A percentile compares a stretch with the other conserved stretches of the same genome.
Conservation (phyloP, 495 filamentous ascomycete genomes). For the Pyrenula aspistea region DNA sequence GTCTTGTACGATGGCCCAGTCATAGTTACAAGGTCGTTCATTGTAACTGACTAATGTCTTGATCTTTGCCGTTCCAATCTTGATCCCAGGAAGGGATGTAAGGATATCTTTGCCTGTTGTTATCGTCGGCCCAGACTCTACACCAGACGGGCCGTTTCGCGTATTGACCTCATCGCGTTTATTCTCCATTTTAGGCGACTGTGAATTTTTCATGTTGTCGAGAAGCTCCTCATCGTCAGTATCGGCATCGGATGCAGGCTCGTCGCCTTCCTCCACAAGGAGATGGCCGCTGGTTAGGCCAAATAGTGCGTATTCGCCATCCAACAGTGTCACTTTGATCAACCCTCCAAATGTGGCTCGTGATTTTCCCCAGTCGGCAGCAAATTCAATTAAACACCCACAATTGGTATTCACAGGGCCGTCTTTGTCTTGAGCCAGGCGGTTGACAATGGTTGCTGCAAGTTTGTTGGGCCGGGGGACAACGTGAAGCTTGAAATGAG, state of each 20-base stretch:
- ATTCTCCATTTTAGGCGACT: background rate
- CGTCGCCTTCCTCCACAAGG: background rate
- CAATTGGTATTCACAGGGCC: background rate
- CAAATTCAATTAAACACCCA: background rate
- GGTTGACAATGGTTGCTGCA: slow-evolving; percentile 1
- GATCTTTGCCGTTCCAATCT: background rate
- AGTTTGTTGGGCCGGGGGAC: slow-evolving; percentile 4
- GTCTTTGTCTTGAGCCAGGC: background rate
- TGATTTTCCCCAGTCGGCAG: background rate
- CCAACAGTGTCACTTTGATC: slow-evolving; percentile 5
- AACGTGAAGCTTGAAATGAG: slow-evolving; percentile 8
- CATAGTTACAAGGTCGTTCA: background rate
- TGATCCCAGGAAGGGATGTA: background rate
- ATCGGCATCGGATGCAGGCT: background rate
- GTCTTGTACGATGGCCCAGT: background rate
- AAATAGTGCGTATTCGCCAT: background rate
- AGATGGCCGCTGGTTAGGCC: background rate
- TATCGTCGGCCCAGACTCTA: background rate
- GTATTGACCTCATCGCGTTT: background rate
- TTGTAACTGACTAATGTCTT: background rate
- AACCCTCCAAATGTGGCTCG: slow-evolving; percentile 9
- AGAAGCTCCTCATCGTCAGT: background rate
- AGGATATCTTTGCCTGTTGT: background rate
- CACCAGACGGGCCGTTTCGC: background rate
- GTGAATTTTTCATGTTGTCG: background rate